phyloP scores from a whole-genome alignment of 2,329 filamentous ascomycete species.

The Apiospora saccharicola region DNA sequence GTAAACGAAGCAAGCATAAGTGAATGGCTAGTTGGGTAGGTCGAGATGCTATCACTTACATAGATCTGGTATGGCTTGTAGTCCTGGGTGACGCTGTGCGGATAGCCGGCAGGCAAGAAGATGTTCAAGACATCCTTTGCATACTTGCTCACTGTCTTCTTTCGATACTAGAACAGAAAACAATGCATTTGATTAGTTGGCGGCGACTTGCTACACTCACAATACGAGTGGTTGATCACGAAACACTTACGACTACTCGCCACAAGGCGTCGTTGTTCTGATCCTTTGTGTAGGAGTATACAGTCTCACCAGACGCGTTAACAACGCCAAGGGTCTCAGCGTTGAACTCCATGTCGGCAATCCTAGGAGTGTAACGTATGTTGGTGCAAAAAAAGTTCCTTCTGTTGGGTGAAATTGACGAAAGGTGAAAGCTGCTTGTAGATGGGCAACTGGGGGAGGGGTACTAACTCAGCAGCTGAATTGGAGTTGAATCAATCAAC shows the following conservation, averaged over 20 bases:
- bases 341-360: not conserved
- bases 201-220: not conserved
- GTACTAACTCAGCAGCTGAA: not conserved
- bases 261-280: conserved; percentile 55
- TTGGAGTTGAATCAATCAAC: not conserved
- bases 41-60: conserved; percentile 33
- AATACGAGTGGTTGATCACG: not conserved
- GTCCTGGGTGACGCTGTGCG: conserved; percentile 83
- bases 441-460: not conserved
- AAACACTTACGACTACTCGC: conserved; percentile 27
- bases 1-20: not conserved
- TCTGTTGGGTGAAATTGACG: not conserved
- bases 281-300: conserved; percentile 61
- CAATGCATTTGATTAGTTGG: not conserved
- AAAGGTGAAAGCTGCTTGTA: not conserved
- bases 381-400: not conserved
- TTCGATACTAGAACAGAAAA: conserved; percentile 27
- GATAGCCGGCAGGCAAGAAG: conserved; percentile 88
- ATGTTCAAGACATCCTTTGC: conserved; percentile 64
- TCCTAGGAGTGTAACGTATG: not conserved
- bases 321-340: conserved; percentile 35
- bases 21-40: not conserved
- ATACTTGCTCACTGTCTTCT: conserved; percentile 33
- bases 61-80: conserved; percentile 77
- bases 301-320: conserved; percentile 37